These are phyloP conservation scores for Talaromyces proteolyticus DNA, from an alignment of 495 filamentous ascomycete genomes.

Conservation along the genomic window DNA sequence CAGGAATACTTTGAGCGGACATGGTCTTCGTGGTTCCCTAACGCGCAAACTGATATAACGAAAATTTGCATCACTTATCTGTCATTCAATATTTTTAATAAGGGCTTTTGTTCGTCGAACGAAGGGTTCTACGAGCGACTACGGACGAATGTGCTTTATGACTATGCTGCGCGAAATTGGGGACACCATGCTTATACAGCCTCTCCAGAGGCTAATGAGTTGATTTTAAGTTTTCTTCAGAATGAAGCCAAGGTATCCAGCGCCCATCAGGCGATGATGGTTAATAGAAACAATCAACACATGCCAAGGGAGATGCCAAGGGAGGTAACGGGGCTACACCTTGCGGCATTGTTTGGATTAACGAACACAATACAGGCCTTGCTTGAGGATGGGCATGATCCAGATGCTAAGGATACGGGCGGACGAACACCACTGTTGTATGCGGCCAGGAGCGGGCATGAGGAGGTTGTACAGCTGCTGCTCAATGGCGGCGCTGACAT, in stretches of 20 bases:
- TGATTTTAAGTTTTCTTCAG: not conserved
- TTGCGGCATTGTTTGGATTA: not conserved
- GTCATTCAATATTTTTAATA: constrained; percentile 7
- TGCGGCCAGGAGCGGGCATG: not conserved
- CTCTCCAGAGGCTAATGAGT: not conserved
- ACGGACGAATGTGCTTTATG: constrained; percentile 21
- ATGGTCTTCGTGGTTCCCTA: constrained; percentile 9
- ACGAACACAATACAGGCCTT: not conserved
- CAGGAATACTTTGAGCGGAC: constrained; percentile 44
- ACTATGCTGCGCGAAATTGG: constrained; percentile 42
- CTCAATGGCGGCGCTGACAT: constrained; percentile 16
- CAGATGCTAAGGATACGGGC: not conserved
- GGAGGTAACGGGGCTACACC: not conserved
- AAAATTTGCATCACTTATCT: constrained; percentile 8
- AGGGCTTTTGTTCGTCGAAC: constrained; percentile 10
- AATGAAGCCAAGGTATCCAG: not conserved
- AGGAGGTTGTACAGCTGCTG: constrained; percentile 11
- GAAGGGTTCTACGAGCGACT: constrained; percentile 4
- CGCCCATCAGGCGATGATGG: not conserved
- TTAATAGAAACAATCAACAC: not conserved
- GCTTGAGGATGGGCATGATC: not conserved
- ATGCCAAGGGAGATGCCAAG: not conserved
- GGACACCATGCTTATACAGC: constrained; percentile 18
- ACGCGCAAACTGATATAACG: constrained; percentile 7
- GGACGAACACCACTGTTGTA: not conserved